A percentile compares a stretch with the other conserved stretches of the same genome.
Evolutionary conservation across 768 basidiomycete genomes (phyloP).

Genomic region (Collybia nuda): DNA sequence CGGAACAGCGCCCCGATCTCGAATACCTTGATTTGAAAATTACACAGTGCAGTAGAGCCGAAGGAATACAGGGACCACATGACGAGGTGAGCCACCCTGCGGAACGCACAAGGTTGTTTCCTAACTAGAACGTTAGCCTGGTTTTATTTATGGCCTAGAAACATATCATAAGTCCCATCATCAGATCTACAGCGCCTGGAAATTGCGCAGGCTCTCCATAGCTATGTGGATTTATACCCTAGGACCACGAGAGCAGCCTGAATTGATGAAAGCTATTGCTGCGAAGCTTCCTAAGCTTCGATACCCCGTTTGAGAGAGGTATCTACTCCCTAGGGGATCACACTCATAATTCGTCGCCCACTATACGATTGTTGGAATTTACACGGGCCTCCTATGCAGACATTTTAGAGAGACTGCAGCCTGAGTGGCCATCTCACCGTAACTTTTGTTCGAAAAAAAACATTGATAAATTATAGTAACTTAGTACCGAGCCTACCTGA

Average conservation of each 20-base stretch:
- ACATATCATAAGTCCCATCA: no score
- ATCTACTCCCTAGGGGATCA: no score
- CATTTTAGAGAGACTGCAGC: no score
- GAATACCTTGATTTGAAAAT: conserved; percentile 18
- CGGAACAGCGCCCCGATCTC: conserved; percentile 18
- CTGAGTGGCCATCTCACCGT: no score
- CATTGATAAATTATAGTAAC: no score
- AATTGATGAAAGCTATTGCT: conserved; percentile 22
- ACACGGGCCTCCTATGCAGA: no score
- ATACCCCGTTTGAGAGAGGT: no score
- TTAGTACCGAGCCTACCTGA: no score
- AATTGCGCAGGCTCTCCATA: conserved; percentile 19
- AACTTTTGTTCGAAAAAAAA: no score
- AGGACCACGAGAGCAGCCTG: conserved; percentile 17
- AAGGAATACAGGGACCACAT: conserved; percentile 11
- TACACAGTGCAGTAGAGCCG: conserved; percentile 10
- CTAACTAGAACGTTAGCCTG: neutral
- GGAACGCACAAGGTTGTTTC: neutral
- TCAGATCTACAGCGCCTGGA: conserved; percentile 19
- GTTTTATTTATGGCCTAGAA: neutral
- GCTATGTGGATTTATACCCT: conserved; percentile 22
- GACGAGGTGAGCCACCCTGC: conserved; percentile 3
- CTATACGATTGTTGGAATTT: no score
- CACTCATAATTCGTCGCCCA: no score
- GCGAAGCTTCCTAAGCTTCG: neutral